Evolutionary conservation across 176 grass and related monocot genomes (phyloP).

Genomic region (Bromus sterilis): DNA sequence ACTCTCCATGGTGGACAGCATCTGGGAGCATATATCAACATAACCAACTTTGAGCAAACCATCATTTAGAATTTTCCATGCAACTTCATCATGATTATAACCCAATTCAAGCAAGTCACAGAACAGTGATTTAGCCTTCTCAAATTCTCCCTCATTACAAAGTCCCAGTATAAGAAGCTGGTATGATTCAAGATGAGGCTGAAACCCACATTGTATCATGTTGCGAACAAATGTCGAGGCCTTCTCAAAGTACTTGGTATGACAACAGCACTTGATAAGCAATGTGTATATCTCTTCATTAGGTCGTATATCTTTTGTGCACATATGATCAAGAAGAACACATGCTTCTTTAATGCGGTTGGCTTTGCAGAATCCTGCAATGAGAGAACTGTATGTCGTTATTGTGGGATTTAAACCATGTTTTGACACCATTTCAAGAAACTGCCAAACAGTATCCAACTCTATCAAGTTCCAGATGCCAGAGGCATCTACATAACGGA

Average conservation of each 20-base stretch:
- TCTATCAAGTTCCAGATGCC: slow-evolving; percentile 58
- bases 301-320: slow-evolving; percentile 44
- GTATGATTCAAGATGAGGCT: slow-evolving; percentile 62
- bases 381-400: slow-evolving; percentile 50
- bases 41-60: slow-evolving; percentile 54
- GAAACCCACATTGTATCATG: slow-evolving; percentile 57
- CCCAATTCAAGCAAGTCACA: slow-evolving; percentile 50
- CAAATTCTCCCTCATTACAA: slow-evolving; percentile 52
- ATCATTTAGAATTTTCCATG: slow-evolving; percentile 81
- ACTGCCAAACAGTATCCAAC: slow-evolving; percentile 42
- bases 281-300: slow-evolving; percentile 63
- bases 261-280: slow-evolving; percentile 69
- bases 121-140: slow-evolving; percentile 57
- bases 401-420: slow-evolving; percentile 44
- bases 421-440: slow-evolving; percentile 62
- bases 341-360: slow-evolving; percentile 54
- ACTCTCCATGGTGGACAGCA: slow-evolving; percentile 63
- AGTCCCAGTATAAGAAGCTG: slow-evolving; percentile 55
- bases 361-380: slow-evolving; percentile 68
- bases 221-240: slow-evolving; percentile 39
- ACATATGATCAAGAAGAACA: slow-evolving; percentile 59
- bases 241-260: slow-evolving; percentile 51
- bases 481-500: slow-evolving; percentile 32
- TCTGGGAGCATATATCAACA: slow-evolving; percentile 49
- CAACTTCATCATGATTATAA: slow-evolving; percentile 78